Evolutionary conservation across 2,329 filamentous ascomycete species (phyloP), one percentile per base, ranked within the genome.

Genomic region (Aspergillus brasiliensis): DNA sequence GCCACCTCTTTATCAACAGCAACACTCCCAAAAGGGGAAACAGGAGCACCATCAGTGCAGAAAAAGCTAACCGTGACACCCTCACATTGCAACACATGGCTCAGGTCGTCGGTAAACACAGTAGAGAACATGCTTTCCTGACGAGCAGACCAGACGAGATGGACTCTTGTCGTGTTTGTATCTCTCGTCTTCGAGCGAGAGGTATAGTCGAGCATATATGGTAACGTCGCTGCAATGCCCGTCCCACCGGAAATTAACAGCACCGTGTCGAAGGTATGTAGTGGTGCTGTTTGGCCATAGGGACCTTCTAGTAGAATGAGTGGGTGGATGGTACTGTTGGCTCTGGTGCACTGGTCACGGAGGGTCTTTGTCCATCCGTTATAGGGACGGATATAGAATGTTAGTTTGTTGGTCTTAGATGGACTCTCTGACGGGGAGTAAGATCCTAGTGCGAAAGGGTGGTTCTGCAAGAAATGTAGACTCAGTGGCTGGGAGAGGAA

Each of bases 241-340:
- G 61, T 66, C 13, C 67, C 65, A 8, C 64, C 65, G 13, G 73
- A 81, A 8, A 83, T 67, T 0, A 84, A 80, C 15, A 86, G 69
- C 6, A 74, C 67, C 6, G 86, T 83, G 61, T 86, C 71, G 65
- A 75, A 82, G 3, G 61, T 67, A 19, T 73, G 70, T 0, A 83
- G 65, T 2, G 75, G 72, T 3, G 71, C 63, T 5, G 66, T 65
- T 15, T 75, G 67, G 7, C 81, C 80, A 49, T 82, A 82, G 1
- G 81, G 80, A 0, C 81, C 81, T 69, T 83, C 80, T 28, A 82
- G 64, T 0, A 55, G 38, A 3, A 55, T 13, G 5, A 25, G 17
- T 19, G 52, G 23, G 2, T 81, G 71, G 37, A 81, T 69, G 73
- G 2, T 71, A 72, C 6, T 80, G 81, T 69, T 79, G 80, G 58